Percentiles rank a stretch among this genome's conserved stretches.
Conservation (phyloP, 345 rosid species). For the Trapa bicornis region DNA sequence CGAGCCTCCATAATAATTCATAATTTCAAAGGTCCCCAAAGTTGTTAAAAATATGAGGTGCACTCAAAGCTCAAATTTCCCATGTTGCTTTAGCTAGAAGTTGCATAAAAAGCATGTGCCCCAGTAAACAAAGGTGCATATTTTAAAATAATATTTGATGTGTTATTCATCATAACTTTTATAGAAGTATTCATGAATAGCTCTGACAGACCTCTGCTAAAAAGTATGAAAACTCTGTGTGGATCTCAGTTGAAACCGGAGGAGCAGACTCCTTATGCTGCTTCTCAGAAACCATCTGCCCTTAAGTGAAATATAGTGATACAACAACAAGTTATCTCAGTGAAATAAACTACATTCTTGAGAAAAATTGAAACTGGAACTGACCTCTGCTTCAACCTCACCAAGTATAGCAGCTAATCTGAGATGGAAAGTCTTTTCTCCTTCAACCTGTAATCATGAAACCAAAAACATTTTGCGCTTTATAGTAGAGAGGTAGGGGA, state of each 20-base stretch:
- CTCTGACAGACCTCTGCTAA: constrained; percentile 71
- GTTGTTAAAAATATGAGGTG: too few species aligned
- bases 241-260: constrained; percentile 50
- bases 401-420: constrained; percentile 82
- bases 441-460: constrained; percentile 56
- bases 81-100: not conserved
- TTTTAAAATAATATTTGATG: too few species aligned
- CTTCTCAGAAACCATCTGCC: constrained; percentile 88
- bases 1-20: too few species aligned
- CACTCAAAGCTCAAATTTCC: not conserved
- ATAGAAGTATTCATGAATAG: not conserved
- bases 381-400: constrained; percentile 96
- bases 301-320: constrained; percentile 1
- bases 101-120: too few species aligned
- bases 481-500: not conserved
- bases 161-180: not conserved
- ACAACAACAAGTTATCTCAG: not conserved
- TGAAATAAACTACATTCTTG: not conserved
- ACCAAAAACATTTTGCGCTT: not conserved
- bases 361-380: constrained; percentile 15
- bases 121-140: too few species aligned
- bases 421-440: constrained; percentile 75
- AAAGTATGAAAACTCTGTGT: constrained; percentile 54
- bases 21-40: too few species aligned
- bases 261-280: constrained; percentile 95